Base-by-base conservation (phyloP, 805 yeast species). In the Metschnikowia sp. region DNA sequence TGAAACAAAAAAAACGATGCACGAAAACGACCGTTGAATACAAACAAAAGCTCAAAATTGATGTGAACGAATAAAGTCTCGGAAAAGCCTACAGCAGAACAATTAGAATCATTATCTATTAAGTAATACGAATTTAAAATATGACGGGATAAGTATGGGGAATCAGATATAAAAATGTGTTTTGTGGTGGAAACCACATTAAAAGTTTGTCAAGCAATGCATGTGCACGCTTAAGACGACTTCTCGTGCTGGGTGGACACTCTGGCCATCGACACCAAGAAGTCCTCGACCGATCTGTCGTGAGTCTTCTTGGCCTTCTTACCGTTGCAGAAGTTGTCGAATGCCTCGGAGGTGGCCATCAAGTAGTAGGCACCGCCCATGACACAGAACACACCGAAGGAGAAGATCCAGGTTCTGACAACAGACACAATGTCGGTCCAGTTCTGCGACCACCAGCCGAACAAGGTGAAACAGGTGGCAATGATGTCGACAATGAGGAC, bases 381-480 rank as follows among this genome's bases (percentile, higher is more conserved):
- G 74, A 84, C 82, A 81, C 96, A 90, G 92, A 90, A 90, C 75
- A 87, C 85, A 82, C 97, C 97, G 78, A 90, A 86, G 54, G 97
- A 89, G 88, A 88, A 89, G 69, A 90, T 75, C 94, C 94, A 90
- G 74, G 86, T 82, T 81, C 96, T 86, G 70, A 85, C 91, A 69
- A 90, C 95, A 49, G 97, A 84, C 61, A 90, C 96, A 61, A 90
- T 85, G 76, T 92, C 96, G 70, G 92, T 90, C 90, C 94, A 88
- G 84, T 90, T 90, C 75, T 88, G 96, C 59, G 95, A 86, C 92
- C 95, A 89, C 96, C 96, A 90, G 63, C 97, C 97, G 83, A 88
- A 90, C 67, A 89, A 74, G 64, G 89, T 77, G 84, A 89, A 90
- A 82, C 87, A 79, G 55, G 97, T 90, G 59, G 97, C 96, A 63